Conservation (phyloP, 345 rosid species). For the Rhodamnia argentea region DNA sequence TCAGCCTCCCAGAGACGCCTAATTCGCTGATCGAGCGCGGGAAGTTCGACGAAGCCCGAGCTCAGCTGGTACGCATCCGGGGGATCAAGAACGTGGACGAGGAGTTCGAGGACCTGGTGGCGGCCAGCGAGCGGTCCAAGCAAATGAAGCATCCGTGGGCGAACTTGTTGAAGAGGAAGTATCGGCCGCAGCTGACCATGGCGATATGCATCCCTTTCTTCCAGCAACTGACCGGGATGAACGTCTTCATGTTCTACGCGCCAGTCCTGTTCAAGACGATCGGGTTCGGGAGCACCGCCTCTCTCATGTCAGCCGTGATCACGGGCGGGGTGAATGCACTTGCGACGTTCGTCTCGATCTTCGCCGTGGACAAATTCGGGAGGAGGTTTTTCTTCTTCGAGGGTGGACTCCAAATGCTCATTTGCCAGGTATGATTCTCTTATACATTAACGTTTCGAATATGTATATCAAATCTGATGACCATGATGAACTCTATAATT, state of each 20-base stretch:
- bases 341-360: constrained; percentile 17
- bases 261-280: constrained; percentile 23
- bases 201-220: constrained; percentile 24
- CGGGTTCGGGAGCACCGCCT: constrained; percentile 17
- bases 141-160: constrained; percentile 16
- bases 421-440: constrained; percentile 10
- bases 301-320: constrained; percentile 15
- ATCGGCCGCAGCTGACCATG: constrained; percentile 22
- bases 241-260: constrained; percentile 33
- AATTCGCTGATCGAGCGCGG: constrained; percentile 25
- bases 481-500: neutral
- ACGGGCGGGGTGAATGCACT: constrained; percentile 11
- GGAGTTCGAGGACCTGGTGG: constrained; percentile 20
- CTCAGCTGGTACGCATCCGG: constrained; percentile 8
- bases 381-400: constrained; percentile 17
- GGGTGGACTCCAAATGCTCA: constrained; percentile 23
- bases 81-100: constrained; percentile 17
- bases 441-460: too few species aligned
- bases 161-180: constrained; percentile 7
- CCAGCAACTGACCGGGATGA: constrained; percentile 29
- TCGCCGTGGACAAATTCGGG: constrained; percentile 18
- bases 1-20: constrained; percentile 21
- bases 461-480: neutral
- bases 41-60: constrained; percentile 10
- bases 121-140: constrained; percentile 12